Base-by-base conservation (phyloP, 176 grass and related monocot species). In the Leersia perrieri region DNA sequence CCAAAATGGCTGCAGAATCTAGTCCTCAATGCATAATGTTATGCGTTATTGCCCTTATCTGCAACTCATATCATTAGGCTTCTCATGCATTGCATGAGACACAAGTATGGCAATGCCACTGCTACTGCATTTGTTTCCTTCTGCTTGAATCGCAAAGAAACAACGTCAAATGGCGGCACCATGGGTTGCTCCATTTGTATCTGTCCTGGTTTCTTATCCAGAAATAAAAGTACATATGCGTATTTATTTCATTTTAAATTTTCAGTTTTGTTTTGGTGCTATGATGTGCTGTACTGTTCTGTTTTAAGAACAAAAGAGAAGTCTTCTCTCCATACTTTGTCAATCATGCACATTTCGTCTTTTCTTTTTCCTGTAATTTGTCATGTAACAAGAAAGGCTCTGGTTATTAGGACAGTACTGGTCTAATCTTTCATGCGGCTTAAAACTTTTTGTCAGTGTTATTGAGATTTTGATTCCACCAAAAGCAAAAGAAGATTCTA, bases 381-480 rank as follows among this genome's bases (percentile, higher is more conserved):
- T 71, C 72, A 70, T 36, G 42, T 63, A 74, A 68, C 36, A 42
- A 61, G 36, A 75, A n/a, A 68, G 47, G 36, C 40, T 10, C 7
- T 41, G 51, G 4, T 30, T 67, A n/a, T 30, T 29, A 67, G 47
- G 68, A 34, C 51, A 87, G 15, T 28, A 47, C 23, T 67, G 15
- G 25, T 80, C 25, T 13, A 33, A 29, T 80, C 15, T 80, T 45
- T 58, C 58, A 66, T 66, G 13, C 42, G 30, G 8, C 8, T 34
- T 44, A 14, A n/a, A 34, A 73, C 26, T 36, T 60, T n/a, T 44
- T 66, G 8, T 61, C 11, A 41, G 30, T 22, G 5, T 31, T 79
- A 30, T 66, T 28, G 41, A 73, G 60, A 9, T 83, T 88, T 61
- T 30, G 29, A 83, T 40, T 80, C 28, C 22, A 44, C 39, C 49